Evolutionary conservation across 2,329 filamentous ascomycete species (phyloP), one percentile per base, ranked within the genome.

Genomic region (Nemania sp.): DNA sequence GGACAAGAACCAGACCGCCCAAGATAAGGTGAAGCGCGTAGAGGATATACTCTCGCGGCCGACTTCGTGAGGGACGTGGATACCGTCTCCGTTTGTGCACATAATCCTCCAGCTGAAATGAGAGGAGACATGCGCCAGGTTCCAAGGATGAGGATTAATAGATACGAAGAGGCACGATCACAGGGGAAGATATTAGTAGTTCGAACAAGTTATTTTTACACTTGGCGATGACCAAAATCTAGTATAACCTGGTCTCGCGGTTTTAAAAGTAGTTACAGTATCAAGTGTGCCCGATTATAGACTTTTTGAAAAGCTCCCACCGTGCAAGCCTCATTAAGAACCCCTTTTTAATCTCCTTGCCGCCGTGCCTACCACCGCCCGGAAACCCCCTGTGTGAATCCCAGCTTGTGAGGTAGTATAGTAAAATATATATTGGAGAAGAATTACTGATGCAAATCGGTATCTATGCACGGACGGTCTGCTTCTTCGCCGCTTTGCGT

Each of bases 1-100:
- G 74, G 94, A 97, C 78, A 97, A 97, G 86, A 87, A 86, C 78
- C 93, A 97, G 82, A 89, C 88, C 1, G 91, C 92, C 41, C 87
- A 90, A 76, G 92, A 97, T 72, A 97, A 97, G 82, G 92, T 97
- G 20, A 85, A 85, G 80, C 80, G 86, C 57, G 85, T 89, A 4
- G 79, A 88, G 76, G 82, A 83, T 13, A 75, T 89, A n/a, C 74
- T 89, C 68, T 80, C 79, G 1, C 73, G 75, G 63, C 72, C 64
- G 13, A 67, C 55, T 54, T 53, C 66, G 5, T 68, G 26, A 68
- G 11, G 11, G 20, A 38, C 2, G 15, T 11, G 18, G 22, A 27
- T 32, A 2, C 20, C n/a, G 32, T 43, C 15, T 8, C 18, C 26
- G 55, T 27, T 20, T 13, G 26, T 11, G 24, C n/a, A n/a, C n/a